A percentile compares a stretch with the other conserved stretches of the same genome.
These are phyloP conservation scores for Volvariella surrecta DNA, from an alignment of 1,284 basidiomycete genomes.

Conservation along the genomic window DNA sequence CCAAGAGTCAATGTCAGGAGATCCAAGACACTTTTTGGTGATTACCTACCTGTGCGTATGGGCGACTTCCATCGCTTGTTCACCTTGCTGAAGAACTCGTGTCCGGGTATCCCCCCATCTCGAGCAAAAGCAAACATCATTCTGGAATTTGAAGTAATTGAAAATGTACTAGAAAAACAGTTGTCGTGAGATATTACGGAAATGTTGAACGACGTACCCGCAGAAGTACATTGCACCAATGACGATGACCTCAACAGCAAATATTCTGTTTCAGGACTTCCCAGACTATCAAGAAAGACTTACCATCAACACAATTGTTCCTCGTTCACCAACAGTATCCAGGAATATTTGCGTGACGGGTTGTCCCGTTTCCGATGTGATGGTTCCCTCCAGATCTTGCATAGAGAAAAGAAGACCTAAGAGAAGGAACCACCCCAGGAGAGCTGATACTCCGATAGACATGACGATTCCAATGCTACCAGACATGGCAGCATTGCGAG, in stretches of 20 bases:
- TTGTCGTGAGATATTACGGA: neutral
- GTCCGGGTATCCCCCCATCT: slow-evolving; percentile 62
- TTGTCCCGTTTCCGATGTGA: slow-evolving; percentile 47
- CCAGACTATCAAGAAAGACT: slow-evolving; percentile 7
- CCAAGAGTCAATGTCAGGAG: neutral
- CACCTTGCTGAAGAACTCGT: slow-evolving; percentile 59
- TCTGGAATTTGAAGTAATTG: slow-evolving; percentile 66
- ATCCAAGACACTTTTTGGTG: no score
- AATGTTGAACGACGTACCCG: slow-evolving; percentile 28
- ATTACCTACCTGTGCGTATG: slow-evolving; percentile 49
- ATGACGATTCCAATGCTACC: slow-evolving; percentile 60
- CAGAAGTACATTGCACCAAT: slow-evolving; percentile 69
- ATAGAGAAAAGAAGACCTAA: slow-evolving; percentile 69
- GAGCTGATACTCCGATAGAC: slow-evolving; percentile 68
- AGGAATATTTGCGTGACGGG: slow-evolving; percentile 72
- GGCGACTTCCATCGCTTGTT: slow-evolving; percentile 50
- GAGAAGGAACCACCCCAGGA: slow-evolving; percentile 67
- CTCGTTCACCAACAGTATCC: slow-evolving; percentile 63
- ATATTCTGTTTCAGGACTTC: neutral
- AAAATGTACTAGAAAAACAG: slow-evolving; percentile 45
- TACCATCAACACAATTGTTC: slow-evolving; percentile 67
- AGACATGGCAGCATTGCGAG: slow-evolving; percentile 62
- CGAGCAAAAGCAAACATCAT: slow-evolving; percentile 77
- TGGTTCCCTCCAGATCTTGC: slow-evolving; percentile 53
- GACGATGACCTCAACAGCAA: slow-evolving; percentile 54